Percentiles rank a stretch among this genome's conserved stretches.
phyloP scores from a whole-genome alignment of 2,329 filamentous ascomycete species.

The Trichoderma lentiforme region DNA sequence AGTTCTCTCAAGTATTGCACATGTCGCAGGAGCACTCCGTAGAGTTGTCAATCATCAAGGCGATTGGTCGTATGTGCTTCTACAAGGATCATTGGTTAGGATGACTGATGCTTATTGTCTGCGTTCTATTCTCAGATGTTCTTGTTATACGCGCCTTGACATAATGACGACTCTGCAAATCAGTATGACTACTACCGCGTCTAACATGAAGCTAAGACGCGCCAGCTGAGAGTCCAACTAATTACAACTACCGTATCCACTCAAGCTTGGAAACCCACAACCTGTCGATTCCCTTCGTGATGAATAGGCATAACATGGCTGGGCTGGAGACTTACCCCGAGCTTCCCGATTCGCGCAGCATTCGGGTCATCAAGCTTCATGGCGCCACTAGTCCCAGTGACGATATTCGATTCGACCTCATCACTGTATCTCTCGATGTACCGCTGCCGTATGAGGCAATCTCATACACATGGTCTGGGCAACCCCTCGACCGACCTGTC shows the following conservation, averaged over 20 bases:
- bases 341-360: background rate
- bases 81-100: background rate
- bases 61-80: background rate
- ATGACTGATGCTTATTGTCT: background rate
- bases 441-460: background rate
- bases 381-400: background rate
- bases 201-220: background rate
- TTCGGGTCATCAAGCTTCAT: background rate
- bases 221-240: background rate
- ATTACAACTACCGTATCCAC: background rate
- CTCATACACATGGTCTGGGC: constrained; percentile 5
- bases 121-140: background rate
- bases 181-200: background rate
- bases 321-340: background rate
- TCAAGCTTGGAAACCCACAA: background rate
- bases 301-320: background rate
- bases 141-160: background rate
- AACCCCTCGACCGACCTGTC: background rate
- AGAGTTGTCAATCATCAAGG: background rate
- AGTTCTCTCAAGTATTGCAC: background rate
- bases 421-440: background rate
- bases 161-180: background rate
- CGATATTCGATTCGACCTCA: background rate
- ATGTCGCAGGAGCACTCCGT: background rate
- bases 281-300: background rate